Evolutionary conservation across 1,139 yeast species (phyloP).

Genomic region (Scheffersomyces illinoinensis): DNA sequence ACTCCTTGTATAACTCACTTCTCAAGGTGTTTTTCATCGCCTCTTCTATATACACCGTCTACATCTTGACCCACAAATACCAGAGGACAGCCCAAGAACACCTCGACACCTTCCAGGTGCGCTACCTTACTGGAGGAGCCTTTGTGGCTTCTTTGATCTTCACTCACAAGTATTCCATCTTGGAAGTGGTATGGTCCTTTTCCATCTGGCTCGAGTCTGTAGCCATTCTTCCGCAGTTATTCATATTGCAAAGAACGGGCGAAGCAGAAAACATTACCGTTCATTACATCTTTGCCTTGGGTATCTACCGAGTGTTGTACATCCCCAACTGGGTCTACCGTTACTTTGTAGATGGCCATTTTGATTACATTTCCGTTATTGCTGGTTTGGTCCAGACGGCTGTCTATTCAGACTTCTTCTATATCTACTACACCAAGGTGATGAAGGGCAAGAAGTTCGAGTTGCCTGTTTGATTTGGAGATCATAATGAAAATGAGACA

Average conservation of each 20-base stretch:
- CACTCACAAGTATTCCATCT: conserved; percentile 60
- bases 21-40: conserved; percentile 82
- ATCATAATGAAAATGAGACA: neutral
- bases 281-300: conserved; percentile 92
- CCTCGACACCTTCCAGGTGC: conserved; percentile 73
- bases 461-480: conserved; percentile 58
- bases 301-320: conserved; percentile 83
- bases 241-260: conserved; percentile 86
- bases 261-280: conserved; percentile 85
- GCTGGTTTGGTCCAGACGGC: conserved; percentile 87
- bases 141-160: conserved; percentile 61
- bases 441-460: conserved; percentile 80
- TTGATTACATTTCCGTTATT: conserved; percentile 69
- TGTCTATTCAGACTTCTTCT: conserved; percentile 92
- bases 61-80: conserved; percentile 66
- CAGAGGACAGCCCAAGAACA: conserved; percentile 52
- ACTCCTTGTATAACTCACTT: conserved; percentile 71
- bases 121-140: conserved; percentile 69
- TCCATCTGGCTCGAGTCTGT: conserved; percentile 87
- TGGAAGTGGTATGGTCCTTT: conserved; percentile 75
- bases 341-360: conserved; percentile 63
- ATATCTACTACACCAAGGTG: conserved; percentile 78
- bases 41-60: conserved; percentile 74
- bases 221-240: conserved; percentile 90
- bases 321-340: conserved; percentile 96